Base-by-base conservation (phyloP, 768 basidiomycete species). In the Trametes gibbosa region DNA sequence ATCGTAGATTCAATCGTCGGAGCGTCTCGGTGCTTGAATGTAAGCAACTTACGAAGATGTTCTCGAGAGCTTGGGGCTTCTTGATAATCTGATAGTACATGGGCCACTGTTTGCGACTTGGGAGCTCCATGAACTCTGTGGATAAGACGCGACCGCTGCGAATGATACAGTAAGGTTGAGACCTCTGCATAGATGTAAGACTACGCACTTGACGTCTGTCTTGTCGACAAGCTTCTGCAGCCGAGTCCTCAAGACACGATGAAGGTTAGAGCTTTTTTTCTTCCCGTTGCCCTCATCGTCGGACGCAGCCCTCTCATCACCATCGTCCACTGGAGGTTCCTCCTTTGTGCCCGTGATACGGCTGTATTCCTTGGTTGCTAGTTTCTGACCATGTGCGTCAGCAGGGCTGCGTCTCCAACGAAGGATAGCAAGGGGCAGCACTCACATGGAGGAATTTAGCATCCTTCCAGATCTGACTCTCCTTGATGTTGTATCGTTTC, bases 41-140 rank as follows among this genome's bases (percentile, higher is more conserved):
- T 21, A 12, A 9, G 16, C 21, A 13, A 78, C 90, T 50, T 64
- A 92, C 92, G 53, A 85, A 84, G 56, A 94, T 85, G 59, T 81
- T 82, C 61, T 90, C 87, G 23, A 94, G 78, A 65, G 89, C 90
- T 68, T 87, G 87, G 0, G 91, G 91, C 32, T 81, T 81, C 73
- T 87, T 84, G 65, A 95, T 94, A 55, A 83, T 74, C 66, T 84
- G 84, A 73, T 94, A 93, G 68, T 95, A 95, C 13, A 80, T 73
- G 0, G 92, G 80, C 84, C 90, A 95, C 4, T 81, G 76, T 66
- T 90, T 92, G 71, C 82, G 87, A 27, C 82, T 84, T 1, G 94
- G 94, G 43, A 95, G 76, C 47, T 89, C 86, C 85, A 91, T 88
- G 76, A 97, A 97, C 62, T 86, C 86, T 2, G 76, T 79, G 14